Conservation (phyloP, 371 early-diverging fungal genomes). For the Rhizomucor miehei region DNA sequence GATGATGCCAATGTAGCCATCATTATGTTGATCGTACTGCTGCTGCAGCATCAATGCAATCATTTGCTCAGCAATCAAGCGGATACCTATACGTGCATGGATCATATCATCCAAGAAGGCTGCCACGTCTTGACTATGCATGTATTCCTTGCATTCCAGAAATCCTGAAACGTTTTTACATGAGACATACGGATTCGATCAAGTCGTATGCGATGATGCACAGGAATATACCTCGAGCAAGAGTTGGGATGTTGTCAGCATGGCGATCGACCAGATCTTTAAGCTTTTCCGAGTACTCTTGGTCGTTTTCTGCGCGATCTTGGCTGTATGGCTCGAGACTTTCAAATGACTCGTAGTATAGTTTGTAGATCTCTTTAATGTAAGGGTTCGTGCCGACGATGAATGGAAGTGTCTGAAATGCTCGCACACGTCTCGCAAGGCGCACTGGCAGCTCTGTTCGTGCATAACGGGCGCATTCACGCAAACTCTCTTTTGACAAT, state of each 20-base stretch:
- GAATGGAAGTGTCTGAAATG: constrained; percentile 83
- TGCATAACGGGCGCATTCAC: constrained; percentile 65
- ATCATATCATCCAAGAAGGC: constrained; percentile 89
- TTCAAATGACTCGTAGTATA: constrained; percentile 83
- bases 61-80: constrained; percentile 92
- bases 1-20: constrained; percentile 80
- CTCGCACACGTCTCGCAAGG: constrained; percentile 76
- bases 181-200: too few relatives aligned
- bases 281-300: constrained; percentile 63
- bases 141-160: constrained; percentile 80
- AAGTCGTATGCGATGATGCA: constrained; percentile 1
- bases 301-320: constrained; percentile 38
- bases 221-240: constrained; percentile 67
- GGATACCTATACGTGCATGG: constrained; percentile 92
- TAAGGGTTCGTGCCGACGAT: constrained; percentile 92
- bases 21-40: constrained; percentile 2
- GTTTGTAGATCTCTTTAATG: constrained; percentile 73
- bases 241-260: constrained; percentile 80
- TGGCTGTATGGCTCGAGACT: constrained; percentile 55
- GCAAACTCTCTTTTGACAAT: constrained; percentile 29
- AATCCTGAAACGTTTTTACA: constrained; percentile 8
- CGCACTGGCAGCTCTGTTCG: constrained; percentile 79
- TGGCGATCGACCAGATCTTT: constrained; percentile 72
- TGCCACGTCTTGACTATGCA: constrained; percentile 70
- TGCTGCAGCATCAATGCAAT: constrained; percentile 74